phyloP scores from a whole-genome alignment of 2,329 filamentous ascomycete genomes.

The Zymoseptoria crescenta region DNA sequence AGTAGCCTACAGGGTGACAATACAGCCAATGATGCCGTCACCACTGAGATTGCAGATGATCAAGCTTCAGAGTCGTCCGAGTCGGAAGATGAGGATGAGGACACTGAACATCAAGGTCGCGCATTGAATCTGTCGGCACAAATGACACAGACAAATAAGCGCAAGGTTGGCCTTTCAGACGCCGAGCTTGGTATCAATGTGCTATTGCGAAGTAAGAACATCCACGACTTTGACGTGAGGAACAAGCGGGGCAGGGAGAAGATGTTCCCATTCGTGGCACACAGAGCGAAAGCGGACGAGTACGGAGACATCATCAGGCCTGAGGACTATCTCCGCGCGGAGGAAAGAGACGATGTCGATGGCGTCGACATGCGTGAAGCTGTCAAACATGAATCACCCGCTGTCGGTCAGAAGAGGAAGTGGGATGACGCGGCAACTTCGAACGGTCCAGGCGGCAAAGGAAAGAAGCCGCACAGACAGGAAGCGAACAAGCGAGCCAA shows the following conservation, averaged over 20 bases:
- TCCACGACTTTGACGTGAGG: conserved; percentile 89
- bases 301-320: conserved; percentile 91
- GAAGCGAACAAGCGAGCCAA: conserved; percentile 14
- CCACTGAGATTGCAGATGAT: conserved; percentile 57
- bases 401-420: conserved; percentile 82
- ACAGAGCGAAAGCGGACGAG: conserved; percentile 73
- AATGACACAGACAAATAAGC: conserved; percentile 67
- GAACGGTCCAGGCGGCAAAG: conserved; percentile 23
- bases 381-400: conserved; percentile 40
- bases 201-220: conserved; percentile 68
- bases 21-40: conserved; percentile 61
- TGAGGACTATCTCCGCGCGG: conserved; percentile 86
- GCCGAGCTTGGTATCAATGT: conserved; percentile 90
- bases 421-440: conserved; percentile 61
- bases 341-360: conserved; percentile 75
- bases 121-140: conserved; percentile 82
- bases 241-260: conserved; percentile 88
- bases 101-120: conserved; percentile 83
- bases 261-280: conserved; percentile 80
- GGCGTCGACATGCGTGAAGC: conserved; percentile 53
- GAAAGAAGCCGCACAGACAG: conserved; percentile 56
- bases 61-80: conserved; percentile 79
- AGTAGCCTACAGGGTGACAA: conserved; percentile 68
- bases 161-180: conserved; percentile 78
- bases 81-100: conserved; percentile 81